A percentile compares a stretch with the other conserved stretches of the same genome.
Conservation (phyloP, 495 filamentous ascomycete genomes). For the Penicillium egyptiacum region DNA sequence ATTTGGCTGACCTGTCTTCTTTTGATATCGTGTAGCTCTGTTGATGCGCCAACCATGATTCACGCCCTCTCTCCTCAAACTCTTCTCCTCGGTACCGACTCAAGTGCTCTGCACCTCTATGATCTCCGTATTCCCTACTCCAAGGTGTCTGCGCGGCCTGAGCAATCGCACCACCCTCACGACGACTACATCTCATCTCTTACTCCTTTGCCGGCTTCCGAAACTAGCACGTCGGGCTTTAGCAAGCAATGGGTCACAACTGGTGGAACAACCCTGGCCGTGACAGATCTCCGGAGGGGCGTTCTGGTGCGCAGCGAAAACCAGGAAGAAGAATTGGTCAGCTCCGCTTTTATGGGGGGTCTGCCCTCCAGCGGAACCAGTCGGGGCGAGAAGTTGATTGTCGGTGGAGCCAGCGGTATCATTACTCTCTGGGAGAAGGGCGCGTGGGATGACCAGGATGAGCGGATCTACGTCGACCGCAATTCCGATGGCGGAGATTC, state of each 20-base stretch:
- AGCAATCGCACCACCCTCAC: conserved; percentile 80
- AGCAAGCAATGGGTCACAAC: conserved; percentile 92
- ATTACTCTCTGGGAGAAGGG: conserved; percentile 92
- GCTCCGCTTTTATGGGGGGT: conserved; percentile 68
- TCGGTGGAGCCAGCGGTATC: conserved; percentile 77
- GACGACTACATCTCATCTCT: conserved; percentile 91
- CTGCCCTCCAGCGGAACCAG: conserved; percentile 60
- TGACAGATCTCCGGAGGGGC: conserved; percentile 81
- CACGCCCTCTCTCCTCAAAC: conserved; percentile 83
- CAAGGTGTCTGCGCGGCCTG: conserved; percentile 56
- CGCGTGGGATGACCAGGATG: conserved; percentile 91
- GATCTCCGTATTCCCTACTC: conserved; percentile 74
- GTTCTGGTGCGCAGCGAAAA: conserved; percentile 85
- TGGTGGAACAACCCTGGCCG: conserved; percentile 82
- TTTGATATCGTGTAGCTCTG: conserved; percentile 24
- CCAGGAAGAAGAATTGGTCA: conserved; percentile 89
- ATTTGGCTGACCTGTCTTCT: conserved; percentile 6
- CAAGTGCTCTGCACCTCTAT: conserved; percentile 82
- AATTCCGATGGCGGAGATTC: conserved; percentile 60
- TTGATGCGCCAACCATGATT: conserved; percentile 73
- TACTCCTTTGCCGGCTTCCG: conserved; percentile 74
- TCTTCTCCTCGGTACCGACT: conserved; percentile 87
- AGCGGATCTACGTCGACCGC: conserved; percentile 71
- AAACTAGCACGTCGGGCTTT: conserved; percentile 76
- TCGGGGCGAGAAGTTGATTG: conserved; percentile 72